Evolutionary conservation across 495 filamentous ascomycete species (phyloP), one percentile per base, ranked within the genome.

Genomic region (Annulohypoxylon maeteangense): DNA sequence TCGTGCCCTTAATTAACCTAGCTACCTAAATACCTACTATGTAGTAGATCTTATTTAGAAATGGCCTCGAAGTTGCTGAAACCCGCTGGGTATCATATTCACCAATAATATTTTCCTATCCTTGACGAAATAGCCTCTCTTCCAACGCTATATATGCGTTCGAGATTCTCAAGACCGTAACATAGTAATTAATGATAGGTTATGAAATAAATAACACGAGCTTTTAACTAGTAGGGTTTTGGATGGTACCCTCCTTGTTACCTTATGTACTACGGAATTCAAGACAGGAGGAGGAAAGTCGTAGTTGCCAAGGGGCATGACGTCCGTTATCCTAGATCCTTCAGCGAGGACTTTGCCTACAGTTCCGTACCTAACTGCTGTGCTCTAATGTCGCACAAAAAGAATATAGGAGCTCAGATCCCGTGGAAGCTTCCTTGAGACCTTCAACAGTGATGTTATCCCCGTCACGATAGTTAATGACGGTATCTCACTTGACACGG

Each of bases 381-480:
- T 89, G 77, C 68, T 90, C 85, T 16, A 81, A 78, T 3, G 90
- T 83, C 0, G 89, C 88, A 72, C 93, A 91, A 38, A 86, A 84
- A 0, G 87, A 89, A 65, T 90, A 80, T 8, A 70, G 34, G 12
- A 80, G 20, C 10, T 62, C 58, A 7, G 55, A 72, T 5, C 57
- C 74, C 6, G 78, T 74, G 23, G 87, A 67, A 0, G 86, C 87
- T 14, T 83, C 81, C 51, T 82, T 80, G 65, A 91, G 77, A 14
- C 77, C 81, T 8, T 78, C 62, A 0, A 90, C 80, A 22, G 91
- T 80, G 2, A 85, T 81, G 0, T 84, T 84, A 48, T 88, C 78
- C 10, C 89, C 88, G 0, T 81, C 77, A 18, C 91, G 89, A 72
- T 95, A 94, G 79, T 94, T 92, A 58, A 94, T 69, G 16, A 93